These are phyloP conservation scores for Cymbopogon flexuosus DNA, from an alignment of 202 grass and related monocot genomes.

Conservation along the genomic window DNA sequence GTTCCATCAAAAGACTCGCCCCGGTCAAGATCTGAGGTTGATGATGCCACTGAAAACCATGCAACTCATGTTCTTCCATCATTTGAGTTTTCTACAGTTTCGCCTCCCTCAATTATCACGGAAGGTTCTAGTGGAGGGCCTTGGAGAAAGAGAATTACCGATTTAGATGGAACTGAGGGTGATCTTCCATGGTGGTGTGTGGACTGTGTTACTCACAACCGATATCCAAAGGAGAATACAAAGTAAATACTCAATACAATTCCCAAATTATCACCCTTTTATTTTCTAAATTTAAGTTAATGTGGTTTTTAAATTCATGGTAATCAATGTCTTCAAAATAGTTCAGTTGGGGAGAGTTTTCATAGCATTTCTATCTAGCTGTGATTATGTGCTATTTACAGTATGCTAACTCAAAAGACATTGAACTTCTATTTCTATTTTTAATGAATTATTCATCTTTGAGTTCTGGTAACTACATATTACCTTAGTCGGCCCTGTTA, in stretches of 20 bases:
- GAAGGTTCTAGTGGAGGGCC: conserved; percentile 79
- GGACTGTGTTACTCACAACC: conserved; percentile 59
- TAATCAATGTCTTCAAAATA: neutral
- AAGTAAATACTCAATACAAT: conserved; percentile 54
- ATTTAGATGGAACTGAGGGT: conserved; percentile 86
- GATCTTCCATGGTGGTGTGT: conserved; percentile 97
- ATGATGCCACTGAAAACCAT: conserved; percentile 59
- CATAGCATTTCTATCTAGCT: neutral
- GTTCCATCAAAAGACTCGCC: conserved; percentile 44
- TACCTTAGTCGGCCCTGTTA: neutral
- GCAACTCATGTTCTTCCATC: conserved; percentile 48
- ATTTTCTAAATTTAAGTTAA: neutral
- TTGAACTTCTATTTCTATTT: conserved; percentile 23
- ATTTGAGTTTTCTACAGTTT: conserved; percentile 81
- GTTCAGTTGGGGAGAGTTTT: neutral
- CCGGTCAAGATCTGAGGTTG: conserved; percentile 63
- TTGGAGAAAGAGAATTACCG: conserved; percentile 88
- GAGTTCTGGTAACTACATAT: conserved; percentile 10
- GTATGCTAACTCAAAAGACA: conserved; percentile 1
- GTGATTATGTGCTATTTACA: neutral
- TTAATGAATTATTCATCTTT: neutral
- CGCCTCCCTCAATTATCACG: conserved; percentile 80
- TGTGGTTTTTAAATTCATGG: neutral
- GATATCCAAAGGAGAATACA: conserved; percentile 86
- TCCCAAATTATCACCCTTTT: neutral